These are phyloP conservation scores for Clitocybe nebularis DNA, from an alignment of 1,284 basidiomycete genomes.

Conservation along the genomic window DNA sequence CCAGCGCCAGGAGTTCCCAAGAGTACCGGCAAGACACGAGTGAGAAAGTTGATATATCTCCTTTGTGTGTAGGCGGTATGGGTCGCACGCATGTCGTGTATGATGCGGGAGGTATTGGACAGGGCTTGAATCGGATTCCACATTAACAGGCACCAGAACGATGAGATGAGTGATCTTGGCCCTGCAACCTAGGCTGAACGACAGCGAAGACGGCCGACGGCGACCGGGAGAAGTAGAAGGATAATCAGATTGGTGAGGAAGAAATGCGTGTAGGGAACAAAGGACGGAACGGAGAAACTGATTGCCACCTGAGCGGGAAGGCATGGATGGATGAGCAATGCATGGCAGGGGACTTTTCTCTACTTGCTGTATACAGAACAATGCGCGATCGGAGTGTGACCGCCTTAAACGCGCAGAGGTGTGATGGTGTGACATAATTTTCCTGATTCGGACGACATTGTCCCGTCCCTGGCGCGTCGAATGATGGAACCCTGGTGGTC, in stretches of 20 bases:
- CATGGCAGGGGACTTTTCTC: neutral
- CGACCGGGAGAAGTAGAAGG: too few species aligned
- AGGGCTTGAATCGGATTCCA: too few species aligned
- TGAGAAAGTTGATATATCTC: too few species aligned
- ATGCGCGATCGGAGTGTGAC: slow-evolving; percentile 8
- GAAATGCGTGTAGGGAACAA: neutral
- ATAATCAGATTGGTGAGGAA: neutral
- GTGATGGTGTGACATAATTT: slow-evolving; percentile 2
- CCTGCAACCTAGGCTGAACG: neutral
- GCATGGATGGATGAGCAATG: too few species aligned
- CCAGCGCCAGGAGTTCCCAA: too few species aligned
- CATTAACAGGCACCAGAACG: too few species aligned
- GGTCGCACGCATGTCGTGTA: too few species aligned
- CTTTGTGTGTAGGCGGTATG: too few species aligned
- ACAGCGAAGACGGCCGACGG: neutral
- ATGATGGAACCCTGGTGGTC: slow-evolving; percentile 10
- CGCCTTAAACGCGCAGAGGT: slow-evolving; percentile 8
- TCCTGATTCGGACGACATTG: slow-evolving; percentile 17
- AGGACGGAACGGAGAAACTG: neutral
- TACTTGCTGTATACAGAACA: slow-evolving; percentile 16
- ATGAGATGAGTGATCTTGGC: neutral
- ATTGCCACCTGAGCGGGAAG: too few species aligned
- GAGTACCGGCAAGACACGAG: too few species aligned
- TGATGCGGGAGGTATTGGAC: too few species aligned
- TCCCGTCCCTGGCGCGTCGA: slow-evolving; percentile 18